These are phyloP conservation scores for Beta lomatogona DNA, from an alignment of 179 eudicot species.

Conservation along the genomic window DNA sequence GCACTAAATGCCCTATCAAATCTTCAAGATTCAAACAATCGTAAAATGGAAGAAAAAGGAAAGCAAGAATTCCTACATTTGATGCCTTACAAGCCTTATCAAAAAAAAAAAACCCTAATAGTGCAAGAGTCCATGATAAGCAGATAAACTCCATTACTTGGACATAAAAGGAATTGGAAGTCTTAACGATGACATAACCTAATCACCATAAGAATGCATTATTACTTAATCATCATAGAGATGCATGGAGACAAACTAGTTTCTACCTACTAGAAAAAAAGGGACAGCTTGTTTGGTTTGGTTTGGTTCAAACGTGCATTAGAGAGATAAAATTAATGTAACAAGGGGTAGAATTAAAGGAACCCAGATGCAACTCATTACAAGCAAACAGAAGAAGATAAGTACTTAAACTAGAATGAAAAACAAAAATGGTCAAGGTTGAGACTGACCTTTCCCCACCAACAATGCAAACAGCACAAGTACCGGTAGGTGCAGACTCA, in stretches of 20 bases:
- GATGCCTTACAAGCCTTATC: background rate
- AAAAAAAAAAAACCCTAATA: background rate
- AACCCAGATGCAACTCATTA: background rate
- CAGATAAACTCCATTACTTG: background rate
- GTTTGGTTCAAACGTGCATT: background rate
- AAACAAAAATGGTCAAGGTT: background rate
- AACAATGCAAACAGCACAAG: constrained; percentile 90
- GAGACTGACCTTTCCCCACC: constrained; percentile 87
- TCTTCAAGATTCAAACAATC: background rate
- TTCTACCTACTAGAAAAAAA: background rate
- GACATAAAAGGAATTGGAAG: background rate
- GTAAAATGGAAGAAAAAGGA: background rate
- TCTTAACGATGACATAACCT: background rate
- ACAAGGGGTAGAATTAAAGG: background rate
- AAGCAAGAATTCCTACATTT: background rate
- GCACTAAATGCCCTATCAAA: background rate
- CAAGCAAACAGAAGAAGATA: background rate
- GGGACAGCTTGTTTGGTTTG: background rate
- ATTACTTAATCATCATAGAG: background rate
- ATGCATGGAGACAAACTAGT: background rate
- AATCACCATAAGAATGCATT: background rate
- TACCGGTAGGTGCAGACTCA: constrained; percentile 84
- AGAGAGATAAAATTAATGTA: background rate
- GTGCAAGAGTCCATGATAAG: background rate
- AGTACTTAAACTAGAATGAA: background rate